Base-by-base conservation (phyloP, 2,329 filamentous ascomycete species). In the Fusarium protoensiforme region DNA sequence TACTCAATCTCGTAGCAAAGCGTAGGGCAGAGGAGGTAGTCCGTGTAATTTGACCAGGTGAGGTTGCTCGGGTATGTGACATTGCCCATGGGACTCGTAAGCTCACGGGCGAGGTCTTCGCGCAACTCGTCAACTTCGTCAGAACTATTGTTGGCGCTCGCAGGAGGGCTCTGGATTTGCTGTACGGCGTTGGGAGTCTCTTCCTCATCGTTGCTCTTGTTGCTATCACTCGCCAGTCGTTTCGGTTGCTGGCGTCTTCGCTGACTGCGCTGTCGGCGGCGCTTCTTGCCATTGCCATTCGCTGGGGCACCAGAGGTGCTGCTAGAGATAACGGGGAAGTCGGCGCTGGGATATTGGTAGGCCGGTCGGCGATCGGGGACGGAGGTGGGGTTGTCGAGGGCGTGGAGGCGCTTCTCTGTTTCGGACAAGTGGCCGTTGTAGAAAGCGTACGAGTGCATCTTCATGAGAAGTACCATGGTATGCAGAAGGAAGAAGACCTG, bases 1-100 rank as follows among this genome's bases (percentile, higher is more conserved):
- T 98, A 99, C 81, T 98, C 96, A 58, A 98, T 88, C 83, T 99
- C 96, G 83, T 99, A 99, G 87, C 96, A 99, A 22, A 99, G 89
- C 0, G 96, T 99, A 18, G 96, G 96, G 79, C 95, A 98, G 79
- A 96, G 90, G 13, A 98, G 85, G 81, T 92, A 98, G 84, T 98
- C 96, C 65, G 90, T 75, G 80, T 94, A 98, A 84, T 98, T 98
- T 75, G 85, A 77, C 81, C 92, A 87, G 0, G 93, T 96, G 54
- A 99, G 88, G 81, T 98, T 99, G 72, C 91, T 88, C 1, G 96
- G 96, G 81, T 98, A 99, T 0, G 95, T 96, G 72, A 96, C 91
- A 77, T 93, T 93, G 68, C 96, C 96, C 72, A 98, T 90, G 29
- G 96, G 94, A 35, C 95, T 98, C 2, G 93, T 97, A 67, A 99